Percentiles rank a stretch among this genome's conserved stretches.
These are phyloP conservation scores for Gentiana straminea DNA, from an alignment of 257 asterid genomes.

Conservation along the genomic window DNA sequence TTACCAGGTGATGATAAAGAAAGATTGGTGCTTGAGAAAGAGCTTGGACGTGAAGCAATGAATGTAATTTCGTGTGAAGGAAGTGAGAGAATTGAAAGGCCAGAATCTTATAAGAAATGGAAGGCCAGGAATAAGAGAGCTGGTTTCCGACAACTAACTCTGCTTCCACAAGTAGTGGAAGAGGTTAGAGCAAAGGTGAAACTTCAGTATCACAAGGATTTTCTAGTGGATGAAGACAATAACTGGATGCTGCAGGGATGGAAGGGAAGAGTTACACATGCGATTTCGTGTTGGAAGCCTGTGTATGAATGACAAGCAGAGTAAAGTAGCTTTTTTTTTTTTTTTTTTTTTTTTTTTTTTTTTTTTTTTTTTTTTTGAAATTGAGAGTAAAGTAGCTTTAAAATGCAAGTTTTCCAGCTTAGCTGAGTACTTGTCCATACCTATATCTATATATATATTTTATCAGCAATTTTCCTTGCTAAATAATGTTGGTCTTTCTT, in stretches of 20 bases:
- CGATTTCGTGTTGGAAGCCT: slow-evolving; percentile 73
- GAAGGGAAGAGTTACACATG: slow-evolving; percentile 72
- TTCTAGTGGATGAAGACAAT: slow-evolving; percentile 60
- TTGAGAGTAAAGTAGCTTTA: no score
- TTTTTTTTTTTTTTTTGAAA: background rate
- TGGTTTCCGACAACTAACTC: slow-evolving; percentile 56
- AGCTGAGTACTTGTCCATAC: no score
- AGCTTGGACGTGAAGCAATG: slow-evolving; percentile 53
- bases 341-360: background rate
- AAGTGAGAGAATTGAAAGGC: slow-evolving; percentile 72
- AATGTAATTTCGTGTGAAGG: slow-evolving; percentile 90
- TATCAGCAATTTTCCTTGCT: no score
- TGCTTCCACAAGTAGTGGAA: slow-evolving; percentile 34
- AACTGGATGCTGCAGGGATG: slow-evolving; percentile 92
- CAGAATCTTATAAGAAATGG: slow-evolving; percentile 92
- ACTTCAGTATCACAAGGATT: slow-evolving; percentile 53
- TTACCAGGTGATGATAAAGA: no score
- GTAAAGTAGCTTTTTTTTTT: background rate
- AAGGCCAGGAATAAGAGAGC: slow-evolving; percentile 60
- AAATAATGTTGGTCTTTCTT: no score
- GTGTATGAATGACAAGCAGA: slow-evolving; percentile 16
- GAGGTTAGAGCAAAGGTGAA: slow-evolving; percentile 41
- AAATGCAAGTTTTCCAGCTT: no score
- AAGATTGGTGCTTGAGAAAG: no score
- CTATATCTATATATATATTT: no score